Conservation (phyloP, 1,139 yeast genomes). For the Saccharomyces hybrid region DNA sequence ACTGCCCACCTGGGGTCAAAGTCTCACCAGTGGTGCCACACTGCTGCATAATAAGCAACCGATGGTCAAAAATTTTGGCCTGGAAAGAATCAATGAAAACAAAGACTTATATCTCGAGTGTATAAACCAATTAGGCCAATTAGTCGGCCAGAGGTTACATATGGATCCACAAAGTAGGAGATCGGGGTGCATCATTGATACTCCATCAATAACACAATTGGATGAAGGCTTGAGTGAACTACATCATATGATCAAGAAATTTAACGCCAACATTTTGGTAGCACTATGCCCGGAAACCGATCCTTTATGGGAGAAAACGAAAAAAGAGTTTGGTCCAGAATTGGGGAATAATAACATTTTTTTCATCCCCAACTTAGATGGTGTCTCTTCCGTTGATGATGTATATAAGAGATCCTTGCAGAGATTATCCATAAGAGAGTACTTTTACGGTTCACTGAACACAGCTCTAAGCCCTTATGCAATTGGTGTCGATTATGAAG, state of each 20-base stretch:
- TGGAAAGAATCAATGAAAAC: slow-evolving; percentile 53
- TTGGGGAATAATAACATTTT: slow-evolving; percentile 15
- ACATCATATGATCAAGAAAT: slow-evolving; percentile 19
- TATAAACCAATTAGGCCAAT: slow-evolving; percentile 50
- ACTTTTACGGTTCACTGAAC: slow-evolving; percentile 69
- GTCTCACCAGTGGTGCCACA: slow-evolving; percentile 83
- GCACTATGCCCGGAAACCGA: slow-evolving; percentile 50
- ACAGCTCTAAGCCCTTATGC: slow-evolving; percentile 73
- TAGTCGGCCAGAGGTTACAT: slow-evolving; percentile 49
- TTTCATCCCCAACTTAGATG: slow-evolving; percentile 24
- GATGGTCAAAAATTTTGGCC: slow-evolving; percentile 70
- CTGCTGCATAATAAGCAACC: slow-evolving; percentile 82
- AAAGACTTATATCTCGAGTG: slow-evolving; percentile 51
- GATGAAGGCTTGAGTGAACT: slow-evolving; percentile 39
- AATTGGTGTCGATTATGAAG: slow-evolving; percentile 45
- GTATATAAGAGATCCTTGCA: slow-evolving; percentile 61
- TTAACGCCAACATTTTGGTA: slow-evolving; percentile 46
- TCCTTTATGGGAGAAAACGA: slow-evolving; percentile 37
- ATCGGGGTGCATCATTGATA: slow-evolving; percentile 72
- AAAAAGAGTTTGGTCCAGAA: slow-evolving; percentile 13
- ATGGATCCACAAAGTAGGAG: slow-evolving; percentile 47
- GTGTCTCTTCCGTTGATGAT: slow-evolving; percentile 64
- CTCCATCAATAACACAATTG: slow-evolving; percentile 55
- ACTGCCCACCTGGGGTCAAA: slow-evolving; percentile 68
- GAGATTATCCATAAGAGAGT: slow-evolving; percentile 71